Evolutionary conservation across 257 asterid genomes (phyloP).

Genomic region (Nicotiana obtusifolia): DNA sequence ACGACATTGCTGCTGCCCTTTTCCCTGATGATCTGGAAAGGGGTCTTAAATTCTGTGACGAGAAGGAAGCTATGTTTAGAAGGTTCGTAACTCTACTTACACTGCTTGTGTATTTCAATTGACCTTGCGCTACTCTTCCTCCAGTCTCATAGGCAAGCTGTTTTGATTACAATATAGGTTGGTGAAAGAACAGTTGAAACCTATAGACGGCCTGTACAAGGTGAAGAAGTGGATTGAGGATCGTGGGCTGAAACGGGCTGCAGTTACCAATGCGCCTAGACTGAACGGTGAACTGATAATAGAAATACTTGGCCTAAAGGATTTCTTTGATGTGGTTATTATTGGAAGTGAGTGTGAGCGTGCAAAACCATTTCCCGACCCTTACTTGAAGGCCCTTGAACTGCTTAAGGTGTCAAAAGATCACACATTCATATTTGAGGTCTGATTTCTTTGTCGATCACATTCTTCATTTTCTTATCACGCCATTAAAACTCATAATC

Average conservation of each 20-base stretch:
- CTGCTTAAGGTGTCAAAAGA: constrained; percentile 77
- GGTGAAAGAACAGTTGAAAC: constrained; percentile 62
- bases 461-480: neutral
- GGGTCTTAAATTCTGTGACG: constrained; percentile 67
- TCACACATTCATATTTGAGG: constrained; percentile 87
- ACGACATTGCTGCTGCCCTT: constrained; percentile 60
- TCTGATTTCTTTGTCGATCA: constrained; percentile 18
- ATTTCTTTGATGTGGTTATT: constrained; percentile 62
- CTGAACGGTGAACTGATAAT: constrained; percentile 80
- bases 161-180: constrained; percentile 41
- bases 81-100: constrained; percentile 30
- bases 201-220: constrained; percentile 60
- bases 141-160: neutral
- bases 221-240: constrained; percentile 81
- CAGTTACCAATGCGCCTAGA: constrained; percentile 91
- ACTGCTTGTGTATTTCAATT: neutral
- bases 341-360: constrained; percentile 82
- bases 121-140: neutral
- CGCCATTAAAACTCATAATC: neutral
- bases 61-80: constrained; percentile 84
- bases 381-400: constrained; percentile 87
- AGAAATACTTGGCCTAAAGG: constrained; percentile 75
- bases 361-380: constrained; percentile 88
- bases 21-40: constrained; percentile 77
- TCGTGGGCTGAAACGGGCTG: constrained; percentile 83